Evolutionary conservation across 805 yeast species (phyloP).

Genomic region (Jamesozyma lodderae): DNA sequence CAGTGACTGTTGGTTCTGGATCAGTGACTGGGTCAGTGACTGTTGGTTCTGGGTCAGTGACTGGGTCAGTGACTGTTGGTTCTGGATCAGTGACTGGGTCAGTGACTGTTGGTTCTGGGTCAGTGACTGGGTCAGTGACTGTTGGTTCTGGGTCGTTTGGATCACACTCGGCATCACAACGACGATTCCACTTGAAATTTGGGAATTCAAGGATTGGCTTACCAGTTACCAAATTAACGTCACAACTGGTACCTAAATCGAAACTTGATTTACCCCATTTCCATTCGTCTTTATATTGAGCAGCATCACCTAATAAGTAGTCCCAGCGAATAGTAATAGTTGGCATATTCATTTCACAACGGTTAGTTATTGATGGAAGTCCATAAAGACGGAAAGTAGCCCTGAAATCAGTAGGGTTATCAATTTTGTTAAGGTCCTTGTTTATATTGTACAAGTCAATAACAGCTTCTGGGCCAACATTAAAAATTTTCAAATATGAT

Average conservation of each 20-base stretch:
- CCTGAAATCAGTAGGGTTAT: slow-evolving; percentile 16
- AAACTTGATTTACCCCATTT: slow-evolving; percentile 12
- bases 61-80: no score
- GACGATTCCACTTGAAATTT: no score
- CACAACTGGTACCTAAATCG: slow-evolving; percentile 15
- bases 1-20: no score
- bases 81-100: no score
- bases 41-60: no score
- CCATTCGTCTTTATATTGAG: slow-evolving; percentile 7
- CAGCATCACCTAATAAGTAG: slow-evolving; percentile 10
- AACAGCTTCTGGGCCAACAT: slow-evolving; percentile 12
- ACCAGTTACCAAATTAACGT: no score
- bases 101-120: no score
- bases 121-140: no score
- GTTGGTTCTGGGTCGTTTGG: no score
- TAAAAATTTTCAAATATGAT: slow-evolving; percentile 12
- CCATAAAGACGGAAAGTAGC: slow-evolving; percentile 15
- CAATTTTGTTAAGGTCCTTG: slow-evolving; percentile 8
- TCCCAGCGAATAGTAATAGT: slow-evolving; percentile 15
- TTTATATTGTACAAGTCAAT: slow-evolving; percentile 12
- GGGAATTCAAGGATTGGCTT: no score
- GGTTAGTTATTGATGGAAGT: background rate
- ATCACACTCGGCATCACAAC: no score
- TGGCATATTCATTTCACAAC: slow-evolving; percentile 15
- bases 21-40: no score